Percentiles rank a stretch among this genome's conserved stretches.
Conservation (phyloP, 2,329 filamentous ascomycete species). For the Dactylellina drechsleri region DNA sequence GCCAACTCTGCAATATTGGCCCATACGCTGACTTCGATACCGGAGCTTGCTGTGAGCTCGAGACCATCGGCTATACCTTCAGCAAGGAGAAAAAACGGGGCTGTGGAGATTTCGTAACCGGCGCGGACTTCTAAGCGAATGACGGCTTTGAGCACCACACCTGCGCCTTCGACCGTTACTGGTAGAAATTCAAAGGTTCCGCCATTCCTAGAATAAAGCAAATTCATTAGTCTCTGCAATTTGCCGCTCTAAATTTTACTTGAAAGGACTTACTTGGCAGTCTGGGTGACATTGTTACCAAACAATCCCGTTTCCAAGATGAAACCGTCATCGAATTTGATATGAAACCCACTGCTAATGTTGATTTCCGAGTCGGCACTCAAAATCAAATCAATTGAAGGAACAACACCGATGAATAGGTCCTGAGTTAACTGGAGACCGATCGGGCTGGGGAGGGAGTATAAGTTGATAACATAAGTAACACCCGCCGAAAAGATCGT, state of each 20-base stretch:
- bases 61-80: slow-evolving; percentile 29
- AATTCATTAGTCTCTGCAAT: neutral
- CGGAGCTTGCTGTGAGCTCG: slow-evolving; percentile 61
- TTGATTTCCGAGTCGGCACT: slow-evolving; percentile 64
- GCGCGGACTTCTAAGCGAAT: slow-evolving; percentile 65
- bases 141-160: slow-evolving; percentile 64
- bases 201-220: slow-evolving; percentile 63
- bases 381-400: slow-evolving; percentile 67
- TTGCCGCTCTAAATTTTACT: neutral
- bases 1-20: slow-evolving; percentile 68
- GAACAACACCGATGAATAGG: slow-evolving; percentile 64
- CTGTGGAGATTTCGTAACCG: slow-evolving; percentile 62
- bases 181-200: slow-evolving; percentile 70
- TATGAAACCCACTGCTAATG: slow-evolving; percentile 69
- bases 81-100: slow-evolving; percentile 56
- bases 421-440: slow-evolving; percentile 63
- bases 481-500: slow-evolving; percentile 62
- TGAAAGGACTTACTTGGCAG: slow-evolving; percentile 65
- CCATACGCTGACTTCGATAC: slow-evolving; percentile 66
- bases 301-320: slow-evolving; percentile 67
- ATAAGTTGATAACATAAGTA: slow-evolving; percentile 67
- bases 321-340: slow-evolving; percentile 67
- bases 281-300: slow-evolving; percentile 64
- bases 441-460: slow-evolving; percentile 63
- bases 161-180: slow-evolving; percentile 65